Evolutionary conservation across 140 eudicot genomes (phyloP).

Genomic region (Oenanthe javanica): DNA sequence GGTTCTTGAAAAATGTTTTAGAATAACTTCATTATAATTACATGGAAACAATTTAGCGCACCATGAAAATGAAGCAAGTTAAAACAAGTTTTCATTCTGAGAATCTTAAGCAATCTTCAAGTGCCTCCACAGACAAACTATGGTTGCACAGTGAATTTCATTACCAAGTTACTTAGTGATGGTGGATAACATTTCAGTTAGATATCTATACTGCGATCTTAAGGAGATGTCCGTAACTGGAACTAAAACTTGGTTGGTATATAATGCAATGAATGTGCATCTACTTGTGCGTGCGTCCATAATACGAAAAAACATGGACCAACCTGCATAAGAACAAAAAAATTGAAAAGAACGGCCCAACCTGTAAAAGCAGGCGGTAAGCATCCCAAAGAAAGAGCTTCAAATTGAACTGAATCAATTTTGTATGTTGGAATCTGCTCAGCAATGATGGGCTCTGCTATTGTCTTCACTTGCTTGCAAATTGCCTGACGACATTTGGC

Average conservation of each 20-base stretch:
- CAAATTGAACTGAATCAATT: conserved; percentile 57
- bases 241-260: not conserved
- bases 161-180: not conserved
- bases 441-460: conserved; percentile 65
- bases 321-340: too few relatives aligned
- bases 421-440: conserved; percentile 65
- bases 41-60: not conserved
- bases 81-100: not conserved
- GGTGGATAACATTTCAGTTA: not conserved
- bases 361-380: conserved; percentile 94
- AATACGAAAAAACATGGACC: too few relatives aligned
- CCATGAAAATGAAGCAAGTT: not conserved
- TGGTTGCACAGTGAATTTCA: not conserved
- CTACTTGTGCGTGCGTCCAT: not conserved
- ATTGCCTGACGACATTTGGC: conserved; percentile 54
- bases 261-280: not conserved
- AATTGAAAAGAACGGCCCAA: conserved; percentile 13
- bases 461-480: conserved; percentile 62
- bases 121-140: not conserved
- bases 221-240: not conserved
- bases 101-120: not conserved
- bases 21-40: not conserved
- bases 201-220: not conserved
- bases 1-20: not conserved
- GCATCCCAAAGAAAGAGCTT: conserved; percentile 66